Percentiles rank a stretch among this genome's conserved stretches.
These are phyloP conservation scores for Boletus insuetus DNA, from an alignment of 768 basidiomycete genomes.

Conservation along the genomic window DNA sequence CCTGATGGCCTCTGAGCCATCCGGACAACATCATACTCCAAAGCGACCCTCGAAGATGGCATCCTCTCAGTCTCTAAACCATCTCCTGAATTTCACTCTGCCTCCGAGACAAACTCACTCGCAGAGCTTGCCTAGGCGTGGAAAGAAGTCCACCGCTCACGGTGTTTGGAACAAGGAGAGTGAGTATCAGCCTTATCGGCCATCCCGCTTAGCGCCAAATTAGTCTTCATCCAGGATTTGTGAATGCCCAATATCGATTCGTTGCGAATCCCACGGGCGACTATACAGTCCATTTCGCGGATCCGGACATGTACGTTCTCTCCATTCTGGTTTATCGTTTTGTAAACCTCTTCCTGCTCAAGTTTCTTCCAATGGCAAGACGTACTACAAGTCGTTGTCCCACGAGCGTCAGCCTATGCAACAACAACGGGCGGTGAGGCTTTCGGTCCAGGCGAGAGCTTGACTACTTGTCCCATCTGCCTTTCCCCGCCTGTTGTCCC, in stretches of 20 bases:
- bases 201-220: conserved; percentile 16
- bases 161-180: conserved; percentile 90
- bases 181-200: conserved; percentile 43
- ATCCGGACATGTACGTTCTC: conserved; percentile 86
- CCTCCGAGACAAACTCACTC: conserved; percentile 79
- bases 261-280: conserved; percentile 90
- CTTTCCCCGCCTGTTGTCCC: conserved; percentile 86
- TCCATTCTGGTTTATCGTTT: not conserved
- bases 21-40: conserved; percentile 39
- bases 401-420: conserved; percentile 73
- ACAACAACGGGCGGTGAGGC: conserved; percentile 53
- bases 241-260: conserved; percentile 96
- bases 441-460: conserved; percentile 50
- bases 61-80: conserved; percentile 63
- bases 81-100: conserved; percentile 91
- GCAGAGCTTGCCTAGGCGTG: conserved; percentile 65
- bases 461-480: conserved; percentile 90
- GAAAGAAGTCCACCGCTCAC: conserved; percentile 61
- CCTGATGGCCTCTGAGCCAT: conserved; percentile 24
- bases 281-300: conserved; percentile 94
- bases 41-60: conserved; percentile 70
- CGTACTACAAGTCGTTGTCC: conserved; percentile 91
- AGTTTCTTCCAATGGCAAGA: conserved; percentile 97
- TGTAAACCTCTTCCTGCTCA: not conserved
- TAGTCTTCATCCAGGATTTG: conserved; percentile 62